Conservation (phyloP, 345 rosid species). For the Rhodomyrtus tomentosa region DNA sequence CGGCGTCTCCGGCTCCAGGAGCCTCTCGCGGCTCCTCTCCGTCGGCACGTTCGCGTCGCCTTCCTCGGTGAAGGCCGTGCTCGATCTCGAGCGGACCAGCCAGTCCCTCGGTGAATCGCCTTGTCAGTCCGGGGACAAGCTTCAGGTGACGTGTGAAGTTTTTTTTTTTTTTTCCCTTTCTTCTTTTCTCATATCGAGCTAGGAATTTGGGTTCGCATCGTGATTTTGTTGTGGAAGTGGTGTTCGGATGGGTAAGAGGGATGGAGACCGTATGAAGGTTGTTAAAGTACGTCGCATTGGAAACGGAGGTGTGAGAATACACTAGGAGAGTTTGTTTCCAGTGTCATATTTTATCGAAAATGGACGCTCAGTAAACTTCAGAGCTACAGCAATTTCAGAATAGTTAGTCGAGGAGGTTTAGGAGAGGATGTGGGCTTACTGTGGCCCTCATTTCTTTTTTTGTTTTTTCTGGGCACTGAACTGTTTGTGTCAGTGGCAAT, state of each 20-base stretch:
- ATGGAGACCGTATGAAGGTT: background rate
- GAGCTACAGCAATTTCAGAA: background rate
- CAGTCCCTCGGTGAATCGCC: background rate
- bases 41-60: background rate
- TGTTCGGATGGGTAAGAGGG: background rate
- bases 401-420: background rate
- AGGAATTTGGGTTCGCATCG: background rate
- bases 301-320: background rate
- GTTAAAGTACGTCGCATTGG: background rate
- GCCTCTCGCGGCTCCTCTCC: constrained; percentile 16
- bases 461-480: background rate
- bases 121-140: constrained; percentile 21
- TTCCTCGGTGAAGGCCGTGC: constrained; percentile 32
- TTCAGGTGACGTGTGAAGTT: constrained; percentile 23
- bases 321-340: background rate
- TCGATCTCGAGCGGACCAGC: constrained; percentile 24
- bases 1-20: constrained; percentile 15
- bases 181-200: background rate
- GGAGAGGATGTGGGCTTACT: background rate
- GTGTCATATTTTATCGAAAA: background rate
- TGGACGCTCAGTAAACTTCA: background rate
- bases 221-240: background rate
- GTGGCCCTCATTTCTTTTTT: background rate
- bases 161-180: background rate
- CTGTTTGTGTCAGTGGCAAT: background rate